phyloP scores from a whole-genome alignment of 2,329 filamentous ascomycete species.

The Fusarium continuum region DNA sequence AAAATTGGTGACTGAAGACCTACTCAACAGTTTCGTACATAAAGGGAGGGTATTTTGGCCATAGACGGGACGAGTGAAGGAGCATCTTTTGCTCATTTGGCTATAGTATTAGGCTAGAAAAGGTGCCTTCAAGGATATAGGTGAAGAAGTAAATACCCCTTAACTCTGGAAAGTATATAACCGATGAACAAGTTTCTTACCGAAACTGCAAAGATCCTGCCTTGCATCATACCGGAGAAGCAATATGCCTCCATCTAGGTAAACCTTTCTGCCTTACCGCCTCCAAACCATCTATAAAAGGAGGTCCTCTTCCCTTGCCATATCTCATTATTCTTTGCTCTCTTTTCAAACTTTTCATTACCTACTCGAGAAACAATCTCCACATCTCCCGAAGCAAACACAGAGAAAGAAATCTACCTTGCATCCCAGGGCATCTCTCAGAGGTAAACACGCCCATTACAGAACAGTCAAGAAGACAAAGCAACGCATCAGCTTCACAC shows the following conservation, averaged over 20 bases:
- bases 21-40: not conserved
- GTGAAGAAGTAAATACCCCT: not conserved
- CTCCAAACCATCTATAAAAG: no score
- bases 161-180: not conserved
- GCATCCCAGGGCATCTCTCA: not conserved
- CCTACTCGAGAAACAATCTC: no score
- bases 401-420: not conserved
- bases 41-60: not conserved
- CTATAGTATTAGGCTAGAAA: not conserved
- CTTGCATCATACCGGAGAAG: no score
- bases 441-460: rapidly evolving
- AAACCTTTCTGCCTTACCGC: no score
- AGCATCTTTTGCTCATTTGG: not conserved
- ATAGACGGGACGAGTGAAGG: not conserved
- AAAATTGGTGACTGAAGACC: not conserved
- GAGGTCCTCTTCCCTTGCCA: no score
- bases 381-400: not conserved
- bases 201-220: no score
- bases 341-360: not conserved
- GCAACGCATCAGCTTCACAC: not conserved
- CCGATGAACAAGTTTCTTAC: not conserved
- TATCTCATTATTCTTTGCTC: no score
- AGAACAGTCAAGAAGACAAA: not conserved
- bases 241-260: no score
- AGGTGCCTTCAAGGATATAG: not conserved